These are phyloP conservation scores for Aspergillus melleus DNA, from an alignment of 2,329 filamentous ascomycete genomes.

Conservation along the genomic window DNA sequence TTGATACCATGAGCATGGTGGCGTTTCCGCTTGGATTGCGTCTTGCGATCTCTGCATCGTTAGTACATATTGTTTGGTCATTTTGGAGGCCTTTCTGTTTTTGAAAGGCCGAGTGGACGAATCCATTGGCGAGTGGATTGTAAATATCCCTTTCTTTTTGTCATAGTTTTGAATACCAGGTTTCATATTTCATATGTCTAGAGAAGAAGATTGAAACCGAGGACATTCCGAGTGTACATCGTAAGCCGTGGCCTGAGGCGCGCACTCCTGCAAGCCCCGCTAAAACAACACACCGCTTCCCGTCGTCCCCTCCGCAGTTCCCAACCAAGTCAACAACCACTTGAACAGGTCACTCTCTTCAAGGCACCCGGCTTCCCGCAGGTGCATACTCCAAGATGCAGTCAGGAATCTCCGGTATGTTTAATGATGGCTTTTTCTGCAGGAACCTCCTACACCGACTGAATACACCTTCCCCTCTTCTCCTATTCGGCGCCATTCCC, in stretches of 20 bases:
- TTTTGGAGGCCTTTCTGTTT: constrained; percentile 8
- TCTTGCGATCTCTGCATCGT: constrained; percentile 18
- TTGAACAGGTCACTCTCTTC: constrained; percentile 11
- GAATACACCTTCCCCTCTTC: background rate
- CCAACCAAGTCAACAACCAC: constrained; percentile 15
- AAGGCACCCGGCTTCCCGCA: constrained; percentile 11
- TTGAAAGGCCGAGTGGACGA: constrained; percentile 8
- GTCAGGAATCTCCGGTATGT: constrained; percentile 50
- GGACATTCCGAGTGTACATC: background rate
- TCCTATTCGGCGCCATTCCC: background rate
- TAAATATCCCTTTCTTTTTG: constrained; percentile 19
- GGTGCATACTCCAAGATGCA: constrained; percentile 39
- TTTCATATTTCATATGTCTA: constrained; percentile 12
- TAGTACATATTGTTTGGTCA: constrained; percentile 8
- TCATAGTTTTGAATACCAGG: constrained; percentile 7
- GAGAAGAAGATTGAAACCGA: background rate
- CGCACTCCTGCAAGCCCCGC: background rate
- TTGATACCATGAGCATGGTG: constrained; percentile 31
- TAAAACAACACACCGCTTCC: constrained; percentile 26
- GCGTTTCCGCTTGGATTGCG: constrained; percentile 27
- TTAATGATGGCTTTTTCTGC: background rate
- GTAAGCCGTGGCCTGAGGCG: constrained; percentile 1
- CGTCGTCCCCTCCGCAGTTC: constrained; percentile 18
- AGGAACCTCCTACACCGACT: background rate
- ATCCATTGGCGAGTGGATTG: constrained; percentile 15